Percentiles rank a stretch among this genome's conserved stretches.
Conservation (phyloP, 2,329 filamentous ascomycete species). For the Apiospora malaysiana region DNA sequence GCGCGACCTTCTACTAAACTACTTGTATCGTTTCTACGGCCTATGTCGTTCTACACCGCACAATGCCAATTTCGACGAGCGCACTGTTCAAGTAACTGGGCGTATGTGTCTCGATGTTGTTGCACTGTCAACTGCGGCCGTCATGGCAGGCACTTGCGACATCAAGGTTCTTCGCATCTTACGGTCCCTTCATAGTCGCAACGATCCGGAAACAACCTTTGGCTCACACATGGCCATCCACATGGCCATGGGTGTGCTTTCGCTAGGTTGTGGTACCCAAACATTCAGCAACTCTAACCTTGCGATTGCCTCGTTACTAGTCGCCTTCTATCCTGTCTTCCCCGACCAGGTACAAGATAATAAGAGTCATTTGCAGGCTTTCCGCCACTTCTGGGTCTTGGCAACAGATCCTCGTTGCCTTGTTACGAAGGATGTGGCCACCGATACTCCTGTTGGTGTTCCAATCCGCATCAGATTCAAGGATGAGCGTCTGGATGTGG, state of each 20-base stretch:
- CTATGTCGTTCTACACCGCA: slow-evolving; percentile 60
- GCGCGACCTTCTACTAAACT: slow-evolving; percentile 81
- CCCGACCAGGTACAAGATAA: slow-evolving; percentile 91
- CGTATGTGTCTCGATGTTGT: slow-evolving; percentile 91
- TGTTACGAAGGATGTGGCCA: slow-evolving; percentile 85
- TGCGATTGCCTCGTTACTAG: slow-evolving; percentile 83
- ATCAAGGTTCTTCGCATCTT: slow-evolving; percentile 83
- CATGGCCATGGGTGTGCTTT: slow-evolving; percentile 87
- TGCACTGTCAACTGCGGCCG: slow-evolving; percentile 79
- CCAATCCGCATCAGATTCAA: slow-evolving; percentile 71
- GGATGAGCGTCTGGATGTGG: slow-evolving; percentile 28
- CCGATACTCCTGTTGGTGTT: slow-evolving; percentile 77
- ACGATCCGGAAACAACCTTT: slow-evolving; percentile 84
- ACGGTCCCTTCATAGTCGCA: slow-evolving; percentile 84
- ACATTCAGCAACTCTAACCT: slow-evolving; percentile 90
- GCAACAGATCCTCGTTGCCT: slow-evolving; percentile 90
- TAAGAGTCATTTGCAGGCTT: slow-evolving; percentile 91
- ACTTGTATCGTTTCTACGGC: slow-evolving; percentile 85
- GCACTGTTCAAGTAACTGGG: slow-evolving; percentile 80
- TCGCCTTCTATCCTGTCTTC: slow-evolving; percentile 94
- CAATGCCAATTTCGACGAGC: slow-evolving; percentile 74
- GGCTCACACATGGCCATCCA: slow-evolving; percentile 94
- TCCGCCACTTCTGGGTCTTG: slow-evolving; percentile 96
- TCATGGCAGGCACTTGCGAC: slow-evolving; percentile 97
- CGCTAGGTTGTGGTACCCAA: slow-evolving; percentile 89